Evolutionary conservation across 371 early-diverging fungal species (phyloP).

Genomic region (Mortierella sp.): DNA sequence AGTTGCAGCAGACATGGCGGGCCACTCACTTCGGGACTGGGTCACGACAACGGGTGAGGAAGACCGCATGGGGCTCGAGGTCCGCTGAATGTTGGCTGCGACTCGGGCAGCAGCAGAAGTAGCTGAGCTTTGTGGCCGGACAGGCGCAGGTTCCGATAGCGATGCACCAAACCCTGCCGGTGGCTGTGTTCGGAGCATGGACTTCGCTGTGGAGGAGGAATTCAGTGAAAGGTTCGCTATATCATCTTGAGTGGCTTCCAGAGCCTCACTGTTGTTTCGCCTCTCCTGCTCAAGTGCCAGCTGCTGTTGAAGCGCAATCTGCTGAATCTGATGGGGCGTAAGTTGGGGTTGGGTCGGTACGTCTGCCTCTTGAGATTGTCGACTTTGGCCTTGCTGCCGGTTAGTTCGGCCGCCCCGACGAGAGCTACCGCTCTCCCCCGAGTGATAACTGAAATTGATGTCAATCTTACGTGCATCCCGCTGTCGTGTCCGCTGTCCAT

Average conservation of each 20-base stretch:
- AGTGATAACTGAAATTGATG: slow-evolving; percentile 35
- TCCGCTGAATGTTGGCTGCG: slow-evolving; percentile 46
- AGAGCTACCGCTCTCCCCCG: slow-evolving; percentile 24
- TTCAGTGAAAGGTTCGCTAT: slow-evolving; percentile 18
- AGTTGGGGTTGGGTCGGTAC: slow-evolving; percentile 30
- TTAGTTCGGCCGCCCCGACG: slow-evolving; percentile 34
- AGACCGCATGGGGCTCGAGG: slow-evolving; percentile 27
- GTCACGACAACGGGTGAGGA: slow-evolving; percentile 26
- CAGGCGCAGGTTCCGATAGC: slow-evolving; percentile 27
- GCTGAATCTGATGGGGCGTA: slow-evolving; percentile 43
- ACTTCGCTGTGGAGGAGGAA: slow-evolving; percentile 11
- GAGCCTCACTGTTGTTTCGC: slow-evolving; percentile 27
- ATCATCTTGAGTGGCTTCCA: slow-evolving; percentile 11
- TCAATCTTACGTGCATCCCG: slow-evolving; percentile 51
- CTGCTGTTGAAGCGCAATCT: slow-evolving; percentile 36
- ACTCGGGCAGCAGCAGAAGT: slow-evolving; percentile 39
- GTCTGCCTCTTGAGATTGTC: slow-evolving; percentile 18
- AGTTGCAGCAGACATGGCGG: slow-evolving; percentile 28
- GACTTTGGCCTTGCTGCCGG: slow-evolving; percentile 28
- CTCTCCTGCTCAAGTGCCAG: slow-evolving; percentile 42
- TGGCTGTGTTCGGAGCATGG: slow-evolving; percentile 44
- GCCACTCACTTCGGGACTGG: slow-evolving; percentile 39
- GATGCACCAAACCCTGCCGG: slow-evolving; percentile 46
- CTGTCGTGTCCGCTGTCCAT: slow-evolving; percentile 23
- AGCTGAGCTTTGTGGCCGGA: slow-evolving; percentile 19